Conservation (phyloP, 441 rosid genomes). For the Populus hybrid region DNA sequence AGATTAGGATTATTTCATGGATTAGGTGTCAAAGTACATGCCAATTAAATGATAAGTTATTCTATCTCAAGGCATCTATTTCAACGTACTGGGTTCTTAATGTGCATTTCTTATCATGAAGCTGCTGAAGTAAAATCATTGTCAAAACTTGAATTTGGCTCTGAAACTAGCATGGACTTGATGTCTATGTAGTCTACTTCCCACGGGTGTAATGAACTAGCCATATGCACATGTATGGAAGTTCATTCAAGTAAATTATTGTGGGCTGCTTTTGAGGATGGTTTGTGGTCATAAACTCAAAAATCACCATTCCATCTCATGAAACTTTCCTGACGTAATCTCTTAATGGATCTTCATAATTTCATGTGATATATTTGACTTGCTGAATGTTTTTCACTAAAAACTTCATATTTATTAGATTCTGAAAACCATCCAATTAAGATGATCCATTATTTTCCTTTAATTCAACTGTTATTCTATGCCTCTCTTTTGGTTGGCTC, state of each 20-base stretch:
- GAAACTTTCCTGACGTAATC: neutral
- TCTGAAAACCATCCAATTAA: neutral
- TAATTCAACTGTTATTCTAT: neutral
- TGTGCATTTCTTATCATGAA: neutral
- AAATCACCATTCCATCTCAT: neutral
- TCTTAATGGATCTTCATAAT: neutral
- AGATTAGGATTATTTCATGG: neutral
- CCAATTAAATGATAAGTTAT: neutral
- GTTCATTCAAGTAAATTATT: neutral
- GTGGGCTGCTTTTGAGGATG: neutral
- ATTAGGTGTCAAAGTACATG: neutral
- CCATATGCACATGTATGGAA: neutral
- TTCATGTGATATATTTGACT: neutral
- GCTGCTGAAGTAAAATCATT: neutral
- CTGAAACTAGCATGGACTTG: neutral
- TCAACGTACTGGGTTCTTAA: neutral
- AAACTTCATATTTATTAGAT: neutral
- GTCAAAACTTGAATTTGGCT: neutral
- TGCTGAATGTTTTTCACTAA: neutral
- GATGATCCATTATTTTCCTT: neutral
- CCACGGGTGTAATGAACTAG: neutral
- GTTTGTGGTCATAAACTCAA: neutral
- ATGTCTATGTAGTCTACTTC: neutral
- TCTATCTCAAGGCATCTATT: neutral
- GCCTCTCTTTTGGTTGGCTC: neutral